Evolutionary conservation across 2,329 filamentous ascomycete species (phyloP), one percentile per base, ranked within the genome.

Genomic region (Elsinoe necatrix): DNA sequence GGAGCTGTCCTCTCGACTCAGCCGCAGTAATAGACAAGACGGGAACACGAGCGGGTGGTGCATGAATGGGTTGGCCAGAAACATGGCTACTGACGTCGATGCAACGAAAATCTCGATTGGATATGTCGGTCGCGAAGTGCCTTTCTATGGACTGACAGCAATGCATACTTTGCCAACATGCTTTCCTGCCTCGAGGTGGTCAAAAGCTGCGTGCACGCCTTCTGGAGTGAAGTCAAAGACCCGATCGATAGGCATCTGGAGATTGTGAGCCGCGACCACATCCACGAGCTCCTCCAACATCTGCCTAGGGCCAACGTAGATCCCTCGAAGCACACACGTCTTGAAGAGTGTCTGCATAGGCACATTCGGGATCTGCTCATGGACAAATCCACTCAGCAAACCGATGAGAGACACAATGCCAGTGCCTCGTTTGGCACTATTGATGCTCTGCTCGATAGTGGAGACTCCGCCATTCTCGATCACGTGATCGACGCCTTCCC

Each of bases 401-500:
- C 71, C 70, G 47, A 75, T 72, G 45, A 68, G 68, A 0, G 66
- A 65, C 55, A 73, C 74, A 27, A 73, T 58, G 0, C 73, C 73
- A 8, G 71, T 72, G 35, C 74, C 73, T 1, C 67, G 65, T 11
- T 74, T 64, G 51, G 70, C 71, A 12, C 43, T n/a, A 29, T 75
- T 72, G 58, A 75, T 75, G 2, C 68, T 70, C 56, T 73, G 72
- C 31, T 51, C 54, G 14, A 80, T 64, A 1, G 77, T 80, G 48
- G 73, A 67, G 2, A 77, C 75, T 20, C 77, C 75, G n/a, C 77
- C 75, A 18, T 73, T 72, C 63, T 80, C 76, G 56, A 80, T 71
- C 54, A 78, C 75, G 54, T 78, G 74, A 61, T 80, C 76, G 2
- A 69, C 73, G 52, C 74, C 74, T 3, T 67, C 61, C 51, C 66